A percentile compares a stretch with the other conserved stretches of the same genome.
phyloP scores from a whole-genome alignment of 2,329 filamentous ascomycete species.

The Colletotrichum kahawae region DNA sequence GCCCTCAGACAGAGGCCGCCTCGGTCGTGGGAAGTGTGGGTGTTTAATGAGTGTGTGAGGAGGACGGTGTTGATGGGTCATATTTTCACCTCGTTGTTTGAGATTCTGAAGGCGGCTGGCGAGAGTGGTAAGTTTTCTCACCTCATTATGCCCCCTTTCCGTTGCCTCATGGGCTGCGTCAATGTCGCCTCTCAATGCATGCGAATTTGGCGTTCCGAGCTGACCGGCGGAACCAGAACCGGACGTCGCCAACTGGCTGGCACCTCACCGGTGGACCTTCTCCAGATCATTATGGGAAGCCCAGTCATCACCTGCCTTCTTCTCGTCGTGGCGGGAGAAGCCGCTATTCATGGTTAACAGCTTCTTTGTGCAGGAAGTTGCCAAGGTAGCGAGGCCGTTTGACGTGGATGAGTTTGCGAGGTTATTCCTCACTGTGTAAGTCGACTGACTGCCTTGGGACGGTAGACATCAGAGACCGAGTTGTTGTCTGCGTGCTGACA shows the following conservation, averaged over 20 bases:
- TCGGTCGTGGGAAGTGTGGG: slow-evolving; percentile 50
- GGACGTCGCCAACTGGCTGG: slow-evolving; percentile 23
- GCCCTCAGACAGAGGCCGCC: slow-evolving; percentile 37
- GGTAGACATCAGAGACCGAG: fast-evolving
- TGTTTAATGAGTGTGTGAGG: slow-evolving; percentile 46
- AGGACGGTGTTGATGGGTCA: slow-evolving; percentile 40
- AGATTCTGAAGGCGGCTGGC: slow-evolving; percentile 34
- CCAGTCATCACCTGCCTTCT: slow-evolving; percentile 44
- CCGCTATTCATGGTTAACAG: slow-evolving; percentile 40
- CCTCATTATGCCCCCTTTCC: not conserved
- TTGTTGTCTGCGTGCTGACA: not conserved
- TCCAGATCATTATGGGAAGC: slow-evolving; percentile 50
- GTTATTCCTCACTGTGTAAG: slow-evolving; percentile 42
- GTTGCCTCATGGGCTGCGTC: not conserved
- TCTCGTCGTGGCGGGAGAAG: slow-evolving; percentile 47
- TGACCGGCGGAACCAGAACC: not conserved
- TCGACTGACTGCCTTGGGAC: not conserved
- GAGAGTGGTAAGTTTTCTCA: slow-evolving; percentile 19
- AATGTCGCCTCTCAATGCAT: not conserved
- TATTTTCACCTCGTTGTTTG: slow-evolving; percentile 36
- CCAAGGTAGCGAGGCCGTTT: slow-evolving; percentile 38
- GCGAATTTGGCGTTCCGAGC: not conserved
- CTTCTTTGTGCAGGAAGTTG: slow-evolving; percentile 40
- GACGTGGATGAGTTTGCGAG: slow-evolving; percentile 46
- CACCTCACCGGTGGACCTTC: slow-evolving; percentile 37